Evolutionary conservation across 352 stramenopile species (phyloP), one percentile per base, ranked within the genome.

Genomic region (Globisporangium iwayamae): DNA sequence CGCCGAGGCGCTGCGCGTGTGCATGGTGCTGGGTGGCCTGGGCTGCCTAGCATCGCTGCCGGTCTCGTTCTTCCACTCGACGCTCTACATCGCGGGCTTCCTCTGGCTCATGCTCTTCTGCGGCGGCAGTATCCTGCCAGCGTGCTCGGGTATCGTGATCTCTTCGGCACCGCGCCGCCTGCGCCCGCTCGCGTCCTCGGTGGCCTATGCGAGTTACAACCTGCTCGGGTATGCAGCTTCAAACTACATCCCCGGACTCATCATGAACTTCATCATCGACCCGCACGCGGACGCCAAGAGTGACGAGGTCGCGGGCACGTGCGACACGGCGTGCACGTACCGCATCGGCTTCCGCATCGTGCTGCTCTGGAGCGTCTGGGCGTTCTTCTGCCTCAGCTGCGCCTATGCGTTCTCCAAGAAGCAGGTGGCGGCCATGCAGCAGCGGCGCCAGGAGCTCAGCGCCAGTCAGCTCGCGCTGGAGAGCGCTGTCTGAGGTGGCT

Each of bases 21-120:
- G 85, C 69, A 81, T 94, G 78, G 59, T 87, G 38, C 65, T 91
- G 25, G 85, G 85, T 16, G 69, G 78, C 25, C 54, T 81, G 18
- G 64, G 61, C 22, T 86, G 82, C 38, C 52, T 85, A 2, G 68
- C 78, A 22, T 76, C 85, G 46, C 46, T 92, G 2, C 83, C 85
- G 2, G 78, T 94, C 28, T 88, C 82, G 11, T 91, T 82, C 64
- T 67, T 89, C 14, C 81, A 83, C 70, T 80, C 68, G 60, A 91
- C 82, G 18, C 67, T 78, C 43, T 72, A 70, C 52, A 93, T 94
- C 63, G 84, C 84, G 25, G 25, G 83, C 28, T 87, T 90, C 56
- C 77, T 94, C 6, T 94, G 85, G 85, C 60, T 85, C 56, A 93
- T 94, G 84, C 71, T 94, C n/a, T 94, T 94, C 70, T 92, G 78